Evolutionary conservation across 2,329 filamentous ascomycete species (phyloP), one percentile per base, ranked within the genome.

Genomic region (Thermomyces lanuginosus): DNA sequence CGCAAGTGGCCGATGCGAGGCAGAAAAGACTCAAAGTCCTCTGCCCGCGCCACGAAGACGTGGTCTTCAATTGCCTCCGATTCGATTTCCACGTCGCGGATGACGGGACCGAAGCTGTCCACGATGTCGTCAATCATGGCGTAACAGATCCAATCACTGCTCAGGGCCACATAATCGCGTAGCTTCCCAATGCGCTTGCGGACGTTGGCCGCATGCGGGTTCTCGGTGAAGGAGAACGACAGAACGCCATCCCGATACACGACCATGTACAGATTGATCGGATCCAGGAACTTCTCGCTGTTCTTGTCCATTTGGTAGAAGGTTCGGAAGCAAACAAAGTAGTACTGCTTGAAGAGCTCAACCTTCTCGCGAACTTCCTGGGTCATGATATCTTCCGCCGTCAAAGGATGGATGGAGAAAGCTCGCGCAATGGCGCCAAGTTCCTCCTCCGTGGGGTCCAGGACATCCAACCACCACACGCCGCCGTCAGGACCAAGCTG

Each of bases 81-180:
- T 43, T 92, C 81, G 10, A 72, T 56, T 55, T 98, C 89, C 27
- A 92, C 76, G 29, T 80, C 76, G 30, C 72, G 74, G 37, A 98
- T 92, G 16, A 83, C 74, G 8, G 86, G 86, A 0, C 79, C 84
- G 45, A 95, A 98, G 12, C 73, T 81, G 58, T 98, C 89, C 33
- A 95, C 89, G 46, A 98, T 98, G 48, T 98, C 82, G 53, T 98
- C 89, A 48, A 98, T 95, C 46, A 98, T 66, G 22, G 89, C 89
- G 49, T 98, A 98, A 61, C 89, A 98, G 41, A 95, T 91, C 86
- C 91, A 98, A 55, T 98, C 89, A 40, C 83, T 84, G 48, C 82
- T 92, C 20, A 98, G 66, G 35, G 84, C 76, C 42, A 95, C 79
- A 46, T 93, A 95, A 46, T 98, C 89, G 46, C 92, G 86, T 30